Base-by-base conservation (phyloP, 345 rosid genomes). In the Luvunga scandens region DNA sequence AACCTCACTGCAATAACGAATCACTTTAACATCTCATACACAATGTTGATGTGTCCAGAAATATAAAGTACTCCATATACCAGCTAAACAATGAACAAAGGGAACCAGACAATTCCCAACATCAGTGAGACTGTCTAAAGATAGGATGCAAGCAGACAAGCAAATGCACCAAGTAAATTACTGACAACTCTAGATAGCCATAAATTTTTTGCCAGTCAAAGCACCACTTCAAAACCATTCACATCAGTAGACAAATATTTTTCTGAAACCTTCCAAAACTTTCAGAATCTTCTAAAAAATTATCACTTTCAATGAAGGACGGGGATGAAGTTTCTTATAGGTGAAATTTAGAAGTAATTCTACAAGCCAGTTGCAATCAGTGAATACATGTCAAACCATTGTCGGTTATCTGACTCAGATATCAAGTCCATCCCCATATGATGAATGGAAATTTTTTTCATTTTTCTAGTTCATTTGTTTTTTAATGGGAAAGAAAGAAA, bases 1-100 rank as follows among this genome's bases (percentile, higher is more conserved):
- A 77, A 94, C 99, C 86, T 92, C 98, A 81, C 99, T 96, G 92
- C 79, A 87, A 79, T 65, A 76, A 83, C 80, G 33, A 69, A 79
- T 68, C 82, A 86, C 61, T 78, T 78, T 48, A 81, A 55, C 72
- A 75, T 56, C 75, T 81, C 59, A 81, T 2, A 69, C 36, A 67
- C 38, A 76, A 31, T 36, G 48, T 65, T 65, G 62, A 57, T 39
- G 66, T 30, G 55, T 18, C 38, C 48, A 73, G 31, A 71, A 55
- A 72, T 42, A 72, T 73, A 50, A 72, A 25, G 42, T 59, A 72
- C 65, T 50, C 33, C 10, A 55, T 13, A 31, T 7, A 34, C 39
- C 19, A 64, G 21, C 64, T 34, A 34, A 34, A 65, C 34, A 36
- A 62, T 33, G 30, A 36, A 27, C 27, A 59, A 30, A 60, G 50